Evolutionary conservation across 2,329 filamentous ascomycete species (phyloP), one percentile per base, ranked within the genome.

Genomic region (Ophiostoma ips): DNA sequence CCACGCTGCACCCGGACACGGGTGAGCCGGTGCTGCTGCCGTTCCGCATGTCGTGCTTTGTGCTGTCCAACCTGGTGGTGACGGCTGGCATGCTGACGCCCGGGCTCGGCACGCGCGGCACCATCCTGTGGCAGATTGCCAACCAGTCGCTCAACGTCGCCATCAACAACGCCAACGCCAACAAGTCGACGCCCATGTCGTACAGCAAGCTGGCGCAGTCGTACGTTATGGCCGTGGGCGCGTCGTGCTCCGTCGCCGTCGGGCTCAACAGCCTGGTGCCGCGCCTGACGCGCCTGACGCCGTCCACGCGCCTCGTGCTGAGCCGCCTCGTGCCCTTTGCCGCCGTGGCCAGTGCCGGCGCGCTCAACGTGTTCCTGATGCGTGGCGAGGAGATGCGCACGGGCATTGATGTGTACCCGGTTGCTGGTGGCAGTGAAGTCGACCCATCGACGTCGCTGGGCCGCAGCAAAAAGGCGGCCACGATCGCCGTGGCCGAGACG

Each of bases 111-210:
- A 95, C 83, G 41, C 76, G 77, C 38, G 92, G 90, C 48, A 95
- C 87, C 5, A 73, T 96, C 35, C 82, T 83, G 57, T 98, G 92
- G 92, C 92, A 98, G 69, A 79, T 95, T 52, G 79, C 85, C 58
- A 98, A 98, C 68, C 92, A 98, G 71, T 95, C 89, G 12, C 82
- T 98, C 59, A 98, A 98, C 65, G 92, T 98, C 28, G 90, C 87
- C 58, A 90, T 98, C 74, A 98, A 98, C 75, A 88, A 81, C 64
- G 86, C 90, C 62, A 98, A 98, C 66, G 87, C 90, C 55, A 98
- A 98, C 76, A 98, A 98, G 67, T 95, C 88, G 36, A 89, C 87
- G 3, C 87, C 90, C 1, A 76, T 96, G 55, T 84, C 85, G 18
- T 83, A 79, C 52, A 77, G 79, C 19, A 85, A 87, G 58, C 81